Evolutionary conservation across 2,329 filamentous ascomycete species (phyloP), one percentile per base, ranked within the genome.

Genomic region (Laburnicola sp.): DNA sequence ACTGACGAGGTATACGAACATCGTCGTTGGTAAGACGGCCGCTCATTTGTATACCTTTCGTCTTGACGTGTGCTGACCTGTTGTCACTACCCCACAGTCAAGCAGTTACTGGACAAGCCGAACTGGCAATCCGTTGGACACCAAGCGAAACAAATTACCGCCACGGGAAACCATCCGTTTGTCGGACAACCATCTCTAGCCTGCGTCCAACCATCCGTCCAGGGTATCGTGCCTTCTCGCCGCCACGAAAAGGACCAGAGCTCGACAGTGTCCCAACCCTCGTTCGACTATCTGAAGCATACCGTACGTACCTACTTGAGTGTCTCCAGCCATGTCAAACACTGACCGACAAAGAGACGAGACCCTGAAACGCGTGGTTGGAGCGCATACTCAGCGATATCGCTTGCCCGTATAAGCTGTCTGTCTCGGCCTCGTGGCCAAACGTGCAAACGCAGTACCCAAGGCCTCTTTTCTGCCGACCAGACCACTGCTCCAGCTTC

Each of bases 371-470:
- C 27, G 42, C 22, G 39, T 45, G n/a, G 46, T 34, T 27, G 46
- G 21, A 31, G 11, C 46, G 38, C 28, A 41, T 44, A 32, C 40
- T 49, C 35, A 50, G 56, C 50, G 49, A 57, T 51, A 41, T 59
- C 49, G 52, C 52, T 58, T 52, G 58, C 37, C 51, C 51, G 58
- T 59, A 60, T 60, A 63, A 53, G 60, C 54, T 62, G 50, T 49
- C 50, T 50, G 50, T 55, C 32, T 54, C 50, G 60, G 63, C 65
- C 63, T 60, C 61, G 68, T 70, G 65, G 56, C 44, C 63, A 59
- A 16, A 39, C 45, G 35, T 53, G 57, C 68, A 71, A 73, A 73
- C 69, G 59, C 48, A 28, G 37, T 35, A 38, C 57, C 54, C 16
- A 16, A 16, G 53, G 50, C 43, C 52, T 62, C 56, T 58, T 63